Evolutionary conservation across 345 rosid genomes (phyloP).

Genomic region (Pelargonium nanum): DNA sequence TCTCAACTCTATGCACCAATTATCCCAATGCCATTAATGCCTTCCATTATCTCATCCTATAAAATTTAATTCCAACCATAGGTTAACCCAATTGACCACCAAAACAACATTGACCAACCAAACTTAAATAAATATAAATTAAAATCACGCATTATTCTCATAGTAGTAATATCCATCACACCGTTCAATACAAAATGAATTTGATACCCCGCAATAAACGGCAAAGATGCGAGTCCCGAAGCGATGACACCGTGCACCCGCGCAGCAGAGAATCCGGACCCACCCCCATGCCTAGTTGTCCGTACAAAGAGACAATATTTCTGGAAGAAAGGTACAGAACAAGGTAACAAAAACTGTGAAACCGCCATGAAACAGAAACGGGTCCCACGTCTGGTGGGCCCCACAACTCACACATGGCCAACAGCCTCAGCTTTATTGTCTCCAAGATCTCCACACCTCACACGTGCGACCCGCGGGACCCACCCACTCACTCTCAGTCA

Average conservation of each 20-base stretch:
- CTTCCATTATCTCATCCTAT: too few relatives aligned
- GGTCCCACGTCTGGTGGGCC: slow-evolving; percentile 21
- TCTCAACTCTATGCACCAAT: too few relatives aligned
- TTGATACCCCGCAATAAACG: neutral
- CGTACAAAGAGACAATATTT: slow-evolving; percentile 29
- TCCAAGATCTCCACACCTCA: slow-evolving; percentile 15
- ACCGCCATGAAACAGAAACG: slow-evolving; percentile 22
- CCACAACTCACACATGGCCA: slow-evolving; percentile 19
- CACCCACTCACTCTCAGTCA: neutral
- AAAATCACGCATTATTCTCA: too few relatives aligned
- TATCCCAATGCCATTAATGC: too few relatives aligned
- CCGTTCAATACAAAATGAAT: too few relatives aligned
- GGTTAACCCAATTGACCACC: too few relatives aligned
- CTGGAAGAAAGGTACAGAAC: slow-evolving; percentile 5
- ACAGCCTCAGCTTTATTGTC: neutral
- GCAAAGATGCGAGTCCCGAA: slow-evolving; percentile 1
- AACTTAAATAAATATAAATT: too few relatives aligned
- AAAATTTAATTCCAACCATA: too few relatives aligned
- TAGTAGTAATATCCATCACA: too few relatives aligned
- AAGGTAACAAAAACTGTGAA: slow-evolving; percentile 22
- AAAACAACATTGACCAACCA: too few relatives aligned
- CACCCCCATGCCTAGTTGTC: slow-evolving; percentile 29
- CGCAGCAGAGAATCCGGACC: slow-evolving; percentile 20
- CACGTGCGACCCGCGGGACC: slow-evolving; percentile 13
- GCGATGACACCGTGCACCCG: slow-evolving; percentile 3